Base-by-base conservation (phyloP, 2,329 filamentous ascomycete species). In the Fusarium sp. region DNA sequence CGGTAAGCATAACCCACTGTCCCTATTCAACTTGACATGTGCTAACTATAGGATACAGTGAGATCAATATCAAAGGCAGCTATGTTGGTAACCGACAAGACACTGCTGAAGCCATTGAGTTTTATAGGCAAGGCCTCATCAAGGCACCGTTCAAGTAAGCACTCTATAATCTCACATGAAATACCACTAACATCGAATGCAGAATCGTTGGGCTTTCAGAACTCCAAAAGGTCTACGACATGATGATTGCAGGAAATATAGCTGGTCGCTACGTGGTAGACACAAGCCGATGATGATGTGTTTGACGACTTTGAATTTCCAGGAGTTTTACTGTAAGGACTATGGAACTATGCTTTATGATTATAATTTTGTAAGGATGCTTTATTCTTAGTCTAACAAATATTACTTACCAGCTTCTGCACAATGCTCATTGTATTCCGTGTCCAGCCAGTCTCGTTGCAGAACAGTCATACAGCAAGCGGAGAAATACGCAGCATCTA, bases 21-120 rank as follows among this genome's bases (percentile, higher is more conserved):
- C 3, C 6, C 3, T 10, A 11, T 24, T 15, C 1, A 9, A 15
- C 20, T n/a, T 1, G 4, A 24, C 0, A n/a, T 0, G 8, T 4
- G 7, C 48, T 73, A 35, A 73, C 24, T 30, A 11, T 22, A 2
- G 5, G 17, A 39, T 32, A 3, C 75, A 82, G 89, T 79, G 96
- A 96, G 92, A 89, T 97, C 82, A 90, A 81, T 70, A 97, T 97
- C 83, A 92, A 92, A 82, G 93, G 93, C 56, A 92, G 89, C 70
- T 97, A 97, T 75, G 94, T 97, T 64, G 94, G 94, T 52, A 97
- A 96, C 83, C 86, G 94, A 69, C 89, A 91, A 77, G 94, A 97
- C 77, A 90, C 89, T 1, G 87, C 89, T 50, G 94, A 97, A 82
- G 94, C 94, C 1, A 84, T 97, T 64, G 93, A 97, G 66, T 97